Evolutionary conservation across 2,329 filamentous ascomycete species (phyloP).

Genomic region (Xylariaceae sp.): DNA sequence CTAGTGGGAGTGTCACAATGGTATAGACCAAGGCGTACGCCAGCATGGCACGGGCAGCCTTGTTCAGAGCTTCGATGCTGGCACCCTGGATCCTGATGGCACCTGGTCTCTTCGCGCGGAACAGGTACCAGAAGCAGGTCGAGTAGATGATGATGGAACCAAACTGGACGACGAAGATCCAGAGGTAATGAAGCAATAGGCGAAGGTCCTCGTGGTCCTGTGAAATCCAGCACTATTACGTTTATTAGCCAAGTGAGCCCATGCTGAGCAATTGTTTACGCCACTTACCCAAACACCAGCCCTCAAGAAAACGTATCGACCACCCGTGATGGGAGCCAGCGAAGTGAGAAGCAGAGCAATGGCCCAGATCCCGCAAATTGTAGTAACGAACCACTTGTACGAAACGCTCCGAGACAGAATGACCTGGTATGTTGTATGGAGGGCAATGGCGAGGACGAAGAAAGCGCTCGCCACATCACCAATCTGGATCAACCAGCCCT

Average conservation of each 20-base stretch:
- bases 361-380: conserved; percentile 36
- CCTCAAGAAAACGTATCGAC: conserved; percentile 40
- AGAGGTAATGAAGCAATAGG: conserved; percentile 49
- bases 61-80: conserved; percentile 17
- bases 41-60: conserved; percentile 46
- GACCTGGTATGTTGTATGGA: conserved; percentile 51
- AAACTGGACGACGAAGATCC: conserved; percentile 51
- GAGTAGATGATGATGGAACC: conserved; percentile 47
- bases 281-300: conserved; percentile 45
- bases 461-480: conserved; percentile 50
- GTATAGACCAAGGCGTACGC: conserved; percentile 48
- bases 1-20: conserved; percentile 45
- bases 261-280: not conserved
- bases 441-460: conserved; percentile 49
- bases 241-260: not conserved
- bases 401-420: conserved; percentile 39
- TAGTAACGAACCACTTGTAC: conserved; percentile 33
- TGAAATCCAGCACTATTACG: conserved; percentile 47
- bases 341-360: conserved; percentile 40
- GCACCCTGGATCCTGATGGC: conserved; percentile 11
- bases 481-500: conserved; percentile 51
- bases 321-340: conserved; percentile 39
- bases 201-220: conserved; percentile 39
- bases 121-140: conserved; percentile 28
- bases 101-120: conserved; percentile 12